A percentile compares a stretch with the other conserved stretches of the same genome.
These are phyloP conservation scores for Venturia nashicola DNA, from an alignment of 2,329 filamentous ascomycete genomes.

Conservation along the genomic window DNA sequence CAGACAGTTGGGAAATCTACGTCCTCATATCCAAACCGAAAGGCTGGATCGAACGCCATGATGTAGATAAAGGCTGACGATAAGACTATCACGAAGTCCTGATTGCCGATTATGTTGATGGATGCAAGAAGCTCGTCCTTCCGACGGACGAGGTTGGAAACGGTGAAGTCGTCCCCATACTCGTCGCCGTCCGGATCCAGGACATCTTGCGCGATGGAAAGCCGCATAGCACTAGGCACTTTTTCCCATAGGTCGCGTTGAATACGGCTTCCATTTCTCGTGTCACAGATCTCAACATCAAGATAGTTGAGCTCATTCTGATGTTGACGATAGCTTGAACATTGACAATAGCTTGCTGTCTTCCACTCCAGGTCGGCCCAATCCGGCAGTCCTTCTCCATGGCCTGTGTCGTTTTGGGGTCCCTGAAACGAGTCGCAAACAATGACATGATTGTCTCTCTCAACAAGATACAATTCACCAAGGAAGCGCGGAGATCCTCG, in stretches of 20 bases:
- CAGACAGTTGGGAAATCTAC: background rate
- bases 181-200: background rate
- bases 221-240: background rate
- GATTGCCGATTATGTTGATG: background rate
- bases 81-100: background rate
- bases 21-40: background rate
- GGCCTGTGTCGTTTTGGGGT: background rate
- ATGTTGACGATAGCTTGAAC: background rate
- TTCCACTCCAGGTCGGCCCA: conserved; percentile 1
- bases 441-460: background rate
- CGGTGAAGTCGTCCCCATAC: background rate
- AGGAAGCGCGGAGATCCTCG: background rate
- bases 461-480: background rate
- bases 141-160: background rate
- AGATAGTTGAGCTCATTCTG: background rate
- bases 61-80: background rate
- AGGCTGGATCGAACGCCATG: background rate
- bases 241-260: background rate
- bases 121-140: background rate
- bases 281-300: background rate
- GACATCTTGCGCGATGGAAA: background rate
- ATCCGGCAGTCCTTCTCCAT: background rate
- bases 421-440: background rate
- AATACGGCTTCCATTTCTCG: background rate
- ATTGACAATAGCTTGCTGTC: conserved; percentile 1